Percentiles rank a stretch among this genome's conserved stretches.
These are phyloP conservation scores for Fraxinus quadrangulata DNA, from an alignment of 257 asterid species.

Conservation along the genomic window DNA sequence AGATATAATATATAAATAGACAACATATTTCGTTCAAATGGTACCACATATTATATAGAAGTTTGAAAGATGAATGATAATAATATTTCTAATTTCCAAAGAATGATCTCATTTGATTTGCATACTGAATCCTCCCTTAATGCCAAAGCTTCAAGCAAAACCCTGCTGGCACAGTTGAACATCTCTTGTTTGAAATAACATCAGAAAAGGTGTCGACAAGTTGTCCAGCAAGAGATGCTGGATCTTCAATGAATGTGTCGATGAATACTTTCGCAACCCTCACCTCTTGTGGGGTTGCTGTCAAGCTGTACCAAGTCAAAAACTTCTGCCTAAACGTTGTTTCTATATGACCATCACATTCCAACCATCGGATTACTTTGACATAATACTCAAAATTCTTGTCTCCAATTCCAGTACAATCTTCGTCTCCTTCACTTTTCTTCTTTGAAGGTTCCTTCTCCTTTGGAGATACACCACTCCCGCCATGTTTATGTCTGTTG, in stretches of 20 bases:
- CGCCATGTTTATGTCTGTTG: conserved; percentile 33
- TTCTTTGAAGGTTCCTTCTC: conserved; percentile 75
- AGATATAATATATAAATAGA: not conserved
- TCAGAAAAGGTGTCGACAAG: conserved; percentile 71
- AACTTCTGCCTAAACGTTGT: conserved; percentile 70
- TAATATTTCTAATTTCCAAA: conserved; percentile 7
- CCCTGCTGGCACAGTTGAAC: conserved; percentile 58
- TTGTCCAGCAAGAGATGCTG: conserved; percentile 82
- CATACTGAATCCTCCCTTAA: conserved; percentile 33
- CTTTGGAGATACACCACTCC: conserved; percentile 39
- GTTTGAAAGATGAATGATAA: conserved; percentile 28
- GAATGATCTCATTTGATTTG: conserved; percentile 27
- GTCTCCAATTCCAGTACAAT: conserved; percentile 51
- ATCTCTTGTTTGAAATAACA: conserved; percentile 56
- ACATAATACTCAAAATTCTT: conserved; percentile 78
- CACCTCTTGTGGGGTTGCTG: conserved; percentile 71
- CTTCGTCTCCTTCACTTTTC: conserved; percentile 56
- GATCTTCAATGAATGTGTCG: conserved; percentile 73
- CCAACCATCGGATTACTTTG: conserved; percentile 83
- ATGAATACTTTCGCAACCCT: conserved; percentile 72
- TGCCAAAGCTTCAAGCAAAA: conserved; percentile 95
- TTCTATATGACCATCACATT: conserved; percentile 77
- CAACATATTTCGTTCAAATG: not conserved
- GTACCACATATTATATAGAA: conserved; percentile 11
- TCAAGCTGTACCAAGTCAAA: conserved; percentile 93